Base-by-base conservation (phyloP, 768 basidiomycete species). In the Suillus variegatus region DNA sequence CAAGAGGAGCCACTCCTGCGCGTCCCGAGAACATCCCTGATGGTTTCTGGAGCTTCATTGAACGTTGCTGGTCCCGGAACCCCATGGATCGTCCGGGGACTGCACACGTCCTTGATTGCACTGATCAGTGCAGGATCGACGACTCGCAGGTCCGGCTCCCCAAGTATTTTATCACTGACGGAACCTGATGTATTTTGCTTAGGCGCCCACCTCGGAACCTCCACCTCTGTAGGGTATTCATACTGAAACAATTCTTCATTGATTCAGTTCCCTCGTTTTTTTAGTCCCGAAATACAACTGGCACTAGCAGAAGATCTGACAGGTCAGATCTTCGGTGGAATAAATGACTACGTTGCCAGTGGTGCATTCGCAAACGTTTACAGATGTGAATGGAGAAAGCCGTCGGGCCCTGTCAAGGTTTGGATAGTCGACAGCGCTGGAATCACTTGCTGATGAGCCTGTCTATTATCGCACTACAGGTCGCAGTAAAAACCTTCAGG, bases 401-500 rank as follows among this genome's bases (percentile, higher is more conserved):
- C 28, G 3, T 18, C 16, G 3, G 52, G 52, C 52, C 8, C 16
- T 10, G 54, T 62, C 46, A 35, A 36, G 47, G 61, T 62, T 18
- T 47, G 46, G 4, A 1, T 16, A 62, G 5, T 28, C 9, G 36
- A 9, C 10, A 36, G 36, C 9, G 36, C 36, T 36, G 12, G 22
- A 16, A 1, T 13, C 6, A 35, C 25, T 22, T 38, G 54, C 16
- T 40, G 35, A 52, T 35, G 18, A 35, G 9, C 9, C 18, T 32
- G 46, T 38, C 10, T 6, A 18, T 25, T 7, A 10, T 54, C 4
- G 14, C 8, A 35, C 22, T 7, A 18, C 18, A 54, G 44, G 61
- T 62, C 38, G 43, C 61, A 25, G 61, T 62, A 20, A 62, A 62
- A 62, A n/a, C 22, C 32, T 9, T 25, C 7, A 16, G 16, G 13